Evolutionary conservation across 2,329 filamentous ascomycete species (phyloP).

Genomic region (Diplodia seriata): DNA sequence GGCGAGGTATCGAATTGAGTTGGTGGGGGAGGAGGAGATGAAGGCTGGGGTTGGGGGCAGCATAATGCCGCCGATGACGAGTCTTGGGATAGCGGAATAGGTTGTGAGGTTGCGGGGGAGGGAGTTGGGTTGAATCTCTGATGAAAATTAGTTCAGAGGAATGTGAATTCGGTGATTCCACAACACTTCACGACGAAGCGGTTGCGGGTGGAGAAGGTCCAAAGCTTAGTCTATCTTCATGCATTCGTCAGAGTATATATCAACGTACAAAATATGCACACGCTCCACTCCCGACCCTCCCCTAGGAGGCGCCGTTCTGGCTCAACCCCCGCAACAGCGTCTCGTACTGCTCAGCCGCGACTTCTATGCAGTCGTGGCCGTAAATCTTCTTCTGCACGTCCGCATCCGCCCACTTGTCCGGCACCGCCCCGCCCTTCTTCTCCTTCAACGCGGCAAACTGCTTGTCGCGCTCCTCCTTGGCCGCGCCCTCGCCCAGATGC

Average conservation of each 20-base stretch:
- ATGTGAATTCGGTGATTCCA: too few species aligned
- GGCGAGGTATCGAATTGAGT: conserved; percentile 9
- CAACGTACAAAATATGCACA: too few species aligned
- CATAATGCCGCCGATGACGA: conserved; percentile 13
- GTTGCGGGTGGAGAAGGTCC: too few species aligned
- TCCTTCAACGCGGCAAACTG: conserved; percentile 58
- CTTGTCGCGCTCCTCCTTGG: conserved; percentile 65
- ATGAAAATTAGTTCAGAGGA: too few species aligned
- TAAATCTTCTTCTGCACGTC: conserved; percentile 59
- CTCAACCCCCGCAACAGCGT: conserved; percentile 5
- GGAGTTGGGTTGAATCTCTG: background rate
- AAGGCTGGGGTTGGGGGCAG: background rate
- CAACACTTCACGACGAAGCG: too few species aligned
- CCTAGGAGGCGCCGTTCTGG: conserved; percentile 1
- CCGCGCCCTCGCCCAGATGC: conserved; percentile 65
- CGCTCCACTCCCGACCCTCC: too few species aligned
- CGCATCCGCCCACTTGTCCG: conserved; percentile 61
- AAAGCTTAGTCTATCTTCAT: background rate
- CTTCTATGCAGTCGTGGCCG: conserved; percentile 54
- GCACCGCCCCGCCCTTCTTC: conserved; percentile 48
- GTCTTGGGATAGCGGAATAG: conserved; percentile 16
- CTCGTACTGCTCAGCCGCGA: conserved; percentile 54
- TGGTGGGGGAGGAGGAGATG: background rate
- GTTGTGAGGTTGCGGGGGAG: conserved; percentile 15
- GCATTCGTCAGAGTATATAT: too few species aligned